phyloP scores from a whole-genome alignment of 2,329 filamentous ascomycete genomes.

The Mariannaea sp. region DNA sequence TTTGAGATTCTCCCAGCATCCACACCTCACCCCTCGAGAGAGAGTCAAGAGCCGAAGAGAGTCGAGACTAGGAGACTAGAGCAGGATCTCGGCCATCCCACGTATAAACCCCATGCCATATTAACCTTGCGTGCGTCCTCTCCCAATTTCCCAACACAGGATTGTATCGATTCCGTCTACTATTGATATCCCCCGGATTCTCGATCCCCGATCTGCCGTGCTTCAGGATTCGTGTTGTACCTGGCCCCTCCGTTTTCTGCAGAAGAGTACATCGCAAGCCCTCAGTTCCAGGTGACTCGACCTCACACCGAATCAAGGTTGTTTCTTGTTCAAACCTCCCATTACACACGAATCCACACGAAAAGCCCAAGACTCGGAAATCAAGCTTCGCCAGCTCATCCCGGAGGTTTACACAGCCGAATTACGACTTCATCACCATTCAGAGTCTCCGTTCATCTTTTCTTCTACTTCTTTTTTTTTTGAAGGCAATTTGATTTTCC shows the following conservation, averaged over 20 bases:
- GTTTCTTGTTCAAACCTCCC: slow-evolving; percentile 9
- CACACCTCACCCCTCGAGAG: slow-evolving; percentile 17
- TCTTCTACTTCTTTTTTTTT: slow-evolving; percentile 24
- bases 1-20: slow-evolving; percentile 14
- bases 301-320: slow-evolving; percentile 11
- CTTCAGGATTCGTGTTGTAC: slow-evolving; percentile 10
- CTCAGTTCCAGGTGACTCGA: slow-evolving; percentile 10
- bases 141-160: no score
- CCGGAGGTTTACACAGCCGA: slow-evolving; percentile 1
- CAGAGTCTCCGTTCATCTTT: slow-evolving; percentile 14
- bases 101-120: slow-evolving; percentile 21
- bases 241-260: slow-evolving; percentile 2
- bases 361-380: slow-evolving; percentile 1
- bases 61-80: slow-evolving; percentile 2
- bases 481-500: slow-evolving; percentile 3
- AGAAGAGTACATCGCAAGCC: slow-evolving; percentile 2
- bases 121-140: no score
- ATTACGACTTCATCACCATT: slow-evolving; percentile 21
- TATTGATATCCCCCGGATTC: background rate
- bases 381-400: slow-evolving; percentile 4
- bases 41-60: no score
- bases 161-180: slow-evolving; percentile 2
- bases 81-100: slow-evolving; percentile 9
- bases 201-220: slow-evolving; percentile 10
- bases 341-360: slow-evolving; percentile 3